A percentile compares a stretch with the other conserved stretches of the same genome.
Evolutionary conservation across 768 basidiomycete genomes (phyloP).

Genomic region (Termitomyces eurrhizus): DNA sequence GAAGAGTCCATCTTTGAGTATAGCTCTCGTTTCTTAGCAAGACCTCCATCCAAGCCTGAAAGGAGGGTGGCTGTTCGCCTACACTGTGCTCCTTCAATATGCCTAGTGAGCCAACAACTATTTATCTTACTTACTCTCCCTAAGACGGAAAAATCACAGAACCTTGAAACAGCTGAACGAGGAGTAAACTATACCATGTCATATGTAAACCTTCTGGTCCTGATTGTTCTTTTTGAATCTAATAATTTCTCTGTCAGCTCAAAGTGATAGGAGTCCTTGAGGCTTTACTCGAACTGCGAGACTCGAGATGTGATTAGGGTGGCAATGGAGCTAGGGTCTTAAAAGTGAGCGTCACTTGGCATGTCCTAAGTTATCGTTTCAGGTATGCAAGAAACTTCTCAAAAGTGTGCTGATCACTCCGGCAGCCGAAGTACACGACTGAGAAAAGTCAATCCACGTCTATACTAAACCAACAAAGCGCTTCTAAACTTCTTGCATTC

Average conservation of each 20-base stretch:
- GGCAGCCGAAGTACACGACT: background rate
- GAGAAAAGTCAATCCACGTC: background rate
- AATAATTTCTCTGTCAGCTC: background rate
- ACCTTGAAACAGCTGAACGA: background rate
- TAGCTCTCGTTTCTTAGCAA: background rate
- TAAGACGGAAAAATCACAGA: background rate
- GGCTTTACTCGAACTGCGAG: background rate
- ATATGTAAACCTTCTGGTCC: background rate
- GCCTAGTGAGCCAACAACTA: background rate
- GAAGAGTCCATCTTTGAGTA: constrained; percentile 1
- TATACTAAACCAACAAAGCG: background rate
- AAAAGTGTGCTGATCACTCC: background rate
- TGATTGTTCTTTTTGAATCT: background rate
- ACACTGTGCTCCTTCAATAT: constrained; percentile 1
- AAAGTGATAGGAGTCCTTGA: background rate
- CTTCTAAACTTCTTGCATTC: background rate
- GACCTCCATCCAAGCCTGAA: background rate
- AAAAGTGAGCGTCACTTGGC: background rate
- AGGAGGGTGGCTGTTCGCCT: background rate
- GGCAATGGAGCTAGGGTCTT: background rate
- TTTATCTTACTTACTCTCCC: background rate
- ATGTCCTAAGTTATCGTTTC: background rate
- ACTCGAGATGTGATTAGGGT: background rate
- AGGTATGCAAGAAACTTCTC: background rate
- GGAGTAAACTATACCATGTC: background rate